Evolutionary conservation across 768 basidiomycete species (phyloP), one percentile per base, ranked within the genome.

Genomic region (Tylopilus subfusipes): DNA sequence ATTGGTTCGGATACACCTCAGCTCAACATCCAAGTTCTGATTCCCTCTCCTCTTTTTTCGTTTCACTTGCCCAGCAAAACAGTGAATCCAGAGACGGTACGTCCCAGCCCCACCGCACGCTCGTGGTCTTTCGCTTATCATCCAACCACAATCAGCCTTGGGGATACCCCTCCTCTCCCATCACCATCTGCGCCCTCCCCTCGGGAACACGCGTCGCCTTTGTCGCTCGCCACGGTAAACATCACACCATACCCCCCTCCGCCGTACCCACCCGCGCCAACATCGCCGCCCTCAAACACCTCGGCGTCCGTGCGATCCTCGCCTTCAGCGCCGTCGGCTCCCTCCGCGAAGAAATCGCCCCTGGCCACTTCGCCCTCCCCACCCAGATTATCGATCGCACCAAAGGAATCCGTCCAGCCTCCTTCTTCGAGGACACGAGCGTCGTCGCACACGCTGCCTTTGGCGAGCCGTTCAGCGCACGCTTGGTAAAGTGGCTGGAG

Each of bases 281-380:
- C 79, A 93, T 98, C 65, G 89, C 95, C 27, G 96, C 95, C 0
- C 80, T 98, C 66, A 98, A 98, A 73, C 86, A 84, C 39, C 79
- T 98, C 61, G 96, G 96, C 39, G 90, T 93, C 9, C 82, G 86
- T 59, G 90, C 85, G 46, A 83, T 98, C 68, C 77, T 98, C 60
- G 93, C 94, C 8, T 98, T 98, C 79, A 90, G 88, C 34, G 95
- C 96, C 18, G 96, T 98, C 42, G 96, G 96, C 25, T 94, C 91
- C 10, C 80, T 99, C 12, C 82, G 93, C 40, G 96, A 99, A 69
- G 93, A 97, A 64, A 91, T 98, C 71, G 70, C 83, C 30, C 94
- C 94, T 0, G 94, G 96, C 24, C 84, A 93, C 56, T 93, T 98
- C 70, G 78, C 82, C 49, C 82, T 98, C 40, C 94, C 95, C 2